Base-by-base conservation (phyloP, 2,329 filamentous ascomycete genomes). In the Phaeosphaeriaceae sp. region DNA sequence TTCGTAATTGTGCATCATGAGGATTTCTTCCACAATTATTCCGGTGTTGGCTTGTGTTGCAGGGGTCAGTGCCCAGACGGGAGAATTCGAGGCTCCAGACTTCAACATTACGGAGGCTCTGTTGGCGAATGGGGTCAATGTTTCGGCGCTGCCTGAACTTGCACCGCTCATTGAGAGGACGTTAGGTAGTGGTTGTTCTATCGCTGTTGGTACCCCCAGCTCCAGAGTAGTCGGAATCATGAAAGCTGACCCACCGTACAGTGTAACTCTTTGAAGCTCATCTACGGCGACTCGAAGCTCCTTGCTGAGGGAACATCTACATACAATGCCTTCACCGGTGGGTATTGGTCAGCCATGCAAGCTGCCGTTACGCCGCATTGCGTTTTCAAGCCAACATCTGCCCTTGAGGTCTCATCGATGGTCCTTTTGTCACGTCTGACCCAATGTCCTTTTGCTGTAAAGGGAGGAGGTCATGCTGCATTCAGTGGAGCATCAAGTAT, bases 381-480 rank as follows among this genome's bases (percentile, higher is more conserved):
- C 56, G 60, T 74, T 17, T 76, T 76, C 54, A 63, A 67, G 54
- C 70, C 71, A 11, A 30, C 46, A 10, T 69, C 55, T 21, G 52
- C 59, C 10, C 23, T 59, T 11, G 63, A 73, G 7, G 68, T 73
- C 1, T 72, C 69, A 7, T 62, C 60, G 0, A 19, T 64, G 2
- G 56, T 73, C 1, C 47, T 72, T 3, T 22, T 72, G 3, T 67
- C 69, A 22, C 65, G 68, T 22, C 59, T 70, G 2, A 64, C 65
- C 3, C 66, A 70, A 52, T 77, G 72, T 49, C 71, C 68, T 76
- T 81, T 82, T 55, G 79, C 79, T 2, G 74, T 83, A 2, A 81
- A 79, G 53, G 76, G 78, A 50, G 81, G 81, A 28, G 81, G 82
- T 2, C 81, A 83, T 60, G 75, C 75, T 23, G 66, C 73, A 7